Evolutionary conservation across 2,329 filamentous ascomycete species (phyloP), one percentile per base, ranked within the genome.

Genomic region (Aspergillus glaucus): DNA sequence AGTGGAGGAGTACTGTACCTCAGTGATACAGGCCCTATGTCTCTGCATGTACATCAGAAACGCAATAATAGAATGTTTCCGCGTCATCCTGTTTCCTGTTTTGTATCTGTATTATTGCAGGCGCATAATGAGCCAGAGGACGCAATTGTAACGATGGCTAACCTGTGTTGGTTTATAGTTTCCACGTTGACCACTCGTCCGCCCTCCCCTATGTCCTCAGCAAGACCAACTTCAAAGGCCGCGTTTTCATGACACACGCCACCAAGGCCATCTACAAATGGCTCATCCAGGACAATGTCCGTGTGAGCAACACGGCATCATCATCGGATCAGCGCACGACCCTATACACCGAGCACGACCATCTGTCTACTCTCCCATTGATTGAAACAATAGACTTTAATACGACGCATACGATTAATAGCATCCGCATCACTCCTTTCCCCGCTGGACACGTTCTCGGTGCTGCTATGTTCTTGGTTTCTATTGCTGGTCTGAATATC

Each of bases 251-350:
- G 92, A 98, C 93, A 45, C 93, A 98, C 75, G 90, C 93, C 1
- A 98, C 93, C 43, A 97, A 98, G 70, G 93, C 93, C 60, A 98
- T 98, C 67, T 98, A 98, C 80, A 97, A 97, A 73, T 97, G 93
- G 92, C 82, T 97, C 45, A 96, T 97, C 54, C 90, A 95, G 69
- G 93, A 98, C 71, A 95, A 90, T 57, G 88, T 98, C 41, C 85
- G 93, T 50, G 91, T 98, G 26, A 87, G 62, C 79, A 93, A 77
- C 77, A 88, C 64, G 28, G 76, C 78, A 2, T 81, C 79, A 44
- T 81, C 79, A 5, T 80, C 80, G 2, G 79, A 83, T 59, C 79
- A 81, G 54, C 76, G 80, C 55, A 80, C 80, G 21, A 78, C 81
- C 37, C 82, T 97, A 42, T 98, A 96, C 67, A 96, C 89, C 1